phyloP scores from a whole-genome alignment of 768 basidiomycete species.

The Podaxis pistillaris region DNA sequence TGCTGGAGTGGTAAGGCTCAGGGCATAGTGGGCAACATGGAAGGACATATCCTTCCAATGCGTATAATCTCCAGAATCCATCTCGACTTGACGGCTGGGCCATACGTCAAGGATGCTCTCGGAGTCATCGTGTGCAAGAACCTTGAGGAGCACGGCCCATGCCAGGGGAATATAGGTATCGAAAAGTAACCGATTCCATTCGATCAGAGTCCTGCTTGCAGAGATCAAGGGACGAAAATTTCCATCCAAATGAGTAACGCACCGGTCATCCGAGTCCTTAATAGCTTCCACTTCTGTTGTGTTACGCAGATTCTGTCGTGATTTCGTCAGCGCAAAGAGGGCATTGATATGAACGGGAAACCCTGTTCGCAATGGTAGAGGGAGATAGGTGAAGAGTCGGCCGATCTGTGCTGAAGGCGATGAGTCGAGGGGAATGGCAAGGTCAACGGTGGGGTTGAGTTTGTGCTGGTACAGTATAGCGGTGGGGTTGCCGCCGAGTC shows the following conservation, averaged over 20 bases:
- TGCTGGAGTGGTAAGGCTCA: slow-evolving; percentile 34
- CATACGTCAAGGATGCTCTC: slow-evolving; percentile 36
- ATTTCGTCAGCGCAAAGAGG: slow-evolving; percentile 42
- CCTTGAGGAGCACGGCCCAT: slow-evolving; percentile 36
- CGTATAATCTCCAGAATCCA: slow-evolving; percentile 36
- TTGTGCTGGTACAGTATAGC: slow-evolving; percentile 35
- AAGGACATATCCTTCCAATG: slow-evolving; percentile 36
- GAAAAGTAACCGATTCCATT: slow-evolving; percentile 50
- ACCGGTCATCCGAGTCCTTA: background rate
- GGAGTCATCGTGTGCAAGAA: slow-evolving; percentile 23
- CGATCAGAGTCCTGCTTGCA: slow-evolving; percentile 36
- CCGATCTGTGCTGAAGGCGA: slow-evolving; percentile 22
- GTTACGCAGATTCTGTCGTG: slow-evolving; percentile 35
- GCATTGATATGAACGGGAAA: slow-evolving; percentile 47
- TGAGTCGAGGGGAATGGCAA: slow-evolving; percentile 31
- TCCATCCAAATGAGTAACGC: background rate
- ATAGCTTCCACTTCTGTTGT: background rate
- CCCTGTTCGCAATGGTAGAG: slow-evolving; percentile 41
- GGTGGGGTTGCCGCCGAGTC: slow-evolving; percentile 23
- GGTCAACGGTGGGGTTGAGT: slow-evolving; percentile 34
- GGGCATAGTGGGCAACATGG: slow-evolving; percentile 26
- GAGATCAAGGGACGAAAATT: background rate
- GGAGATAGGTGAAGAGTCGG: slow-evolving; percentile 46
- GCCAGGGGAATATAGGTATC: slow-evolving; percentile 40
- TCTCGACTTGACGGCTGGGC: slow-evolving; percentile 32